These are phyloP conservation scores for Plasmodium gallinaceum DNA, from an alignment of 169 alveolate genomes.

Conservation along the genomic window DNA sequence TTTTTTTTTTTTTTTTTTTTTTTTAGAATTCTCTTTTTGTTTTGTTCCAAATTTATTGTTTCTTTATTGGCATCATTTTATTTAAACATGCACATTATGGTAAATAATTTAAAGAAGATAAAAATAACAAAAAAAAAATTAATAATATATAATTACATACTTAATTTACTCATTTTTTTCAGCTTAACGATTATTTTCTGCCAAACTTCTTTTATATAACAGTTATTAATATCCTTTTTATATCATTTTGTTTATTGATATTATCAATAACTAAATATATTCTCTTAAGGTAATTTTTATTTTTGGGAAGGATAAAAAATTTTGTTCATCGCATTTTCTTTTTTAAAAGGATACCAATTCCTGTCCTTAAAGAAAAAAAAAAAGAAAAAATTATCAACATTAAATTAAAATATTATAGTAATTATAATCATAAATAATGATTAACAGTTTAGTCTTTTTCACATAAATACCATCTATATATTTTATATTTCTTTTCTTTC, in stretches of 20 bases:
- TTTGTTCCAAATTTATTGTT: slow-evolving; percentile 21
- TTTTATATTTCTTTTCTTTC: too few relatives aligned
- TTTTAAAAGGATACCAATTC: slow-evolving; percentile 29
- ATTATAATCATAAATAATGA: background rate
- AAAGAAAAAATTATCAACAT: background rate
- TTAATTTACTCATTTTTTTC: slow-evolving; percentile 18
- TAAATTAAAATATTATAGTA: background rate
- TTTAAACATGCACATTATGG: slow-evolving; percentile 41
- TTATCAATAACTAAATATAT: slow-evolving; percentile 35
- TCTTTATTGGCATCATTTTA: slow-evolving; percentile 45
- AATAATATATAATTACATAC: background rate
- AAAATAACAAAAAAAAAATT: background rate
- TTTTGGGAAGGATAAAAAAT: slow-evolving; percentile 37
- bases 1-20: slow-evolving; percentile 16
- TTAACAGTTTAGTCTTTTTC: background rate
- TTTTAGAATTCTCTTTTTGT: slow-evolving; percentile 21
- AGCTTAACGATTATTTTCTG: slow-evolving; percentile 54
- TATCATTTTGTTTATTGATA: slow-evolving; percentile 4
- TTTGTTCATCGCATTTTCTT: slow-evolving; percentile 10
- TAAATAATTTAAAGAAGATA: background rate
- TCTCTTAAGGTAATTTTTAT: slow-evolving; percentile 39
- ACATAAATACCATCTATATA: too few relatives aligned
- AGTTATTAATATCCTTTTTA: slow-evolving; percentile 3
- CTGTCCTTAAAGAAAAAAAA: slow-evolving; percentile 46
- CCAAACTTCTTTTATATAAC: slow-evolving; percentile 37